Percentiles rank a stretch among this genome's conserved stretches.
These are phyloP conservation scores for Botrytis elliptica DNA, from an alignment of 2,329 filamentous ascomycete genomes.

Conservation along the genomic window DNA sequence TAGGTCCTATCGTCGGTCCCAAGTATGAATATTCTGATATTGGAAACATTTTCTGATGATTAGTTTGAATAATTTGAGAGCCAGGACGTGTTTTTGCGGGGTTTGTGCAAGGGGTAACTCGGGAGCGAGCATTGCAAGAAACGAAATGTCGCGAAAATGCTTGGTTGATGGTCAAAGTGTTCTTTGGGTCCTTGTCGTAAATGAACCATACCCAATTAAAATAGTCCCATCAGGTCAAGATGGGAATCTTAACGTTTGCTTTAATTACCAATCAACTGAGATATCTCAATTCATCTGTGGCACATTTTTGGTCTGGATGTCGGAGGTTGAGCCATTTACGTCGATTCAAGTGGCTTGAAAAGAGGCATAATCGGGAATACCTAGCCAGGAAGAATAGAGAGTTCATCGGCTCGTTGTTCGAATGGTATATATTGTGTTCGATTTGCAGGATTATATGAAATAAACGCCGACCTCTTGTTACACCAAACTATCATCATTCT, in stretches of 20 bases:
- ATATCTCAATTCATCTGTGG: neutral
- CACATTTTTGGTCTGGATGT: neutral
- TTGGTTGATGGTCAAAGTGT: conserved; percentile 17
- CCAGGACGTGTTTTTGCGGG: conserved; percentile 8
- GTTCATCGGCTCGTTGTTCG: neutral
- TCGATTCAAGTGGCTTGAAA: neutral
- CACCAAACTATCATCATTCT: neutral
- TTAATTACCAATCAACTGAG: neutral
- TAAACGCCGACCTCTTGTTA: neutral
- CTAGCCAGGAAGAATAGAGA: neutral
- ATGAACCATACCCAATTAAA: neutral
- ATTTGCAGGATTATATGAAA: neutral
- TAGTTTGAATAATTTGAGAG: neutral
- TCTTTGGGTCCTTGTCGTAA: neutral
- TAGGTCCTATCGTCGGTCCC: conserved; percentile 7
- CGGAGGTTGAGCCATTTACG: neutral
- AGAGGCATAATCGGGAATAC: neutral
- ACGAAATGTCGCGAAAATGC: conserved; percentile 1
- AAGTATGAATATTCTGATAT: conserved; percentile 16
- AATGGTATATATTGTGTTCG: neutral
- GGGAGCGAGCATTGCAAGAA: conserved; percentile 1
- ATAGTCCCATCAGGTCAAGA: neutral
- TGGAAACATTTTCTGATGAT: conserved; percentile 4
- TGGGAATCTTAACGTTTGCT: neutral
- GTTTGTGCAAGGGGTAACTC: conserved; percentile 6